Conservation (phyloP, 495 filamentous ascomycete species). For the Cercophora scortea region DNA sequence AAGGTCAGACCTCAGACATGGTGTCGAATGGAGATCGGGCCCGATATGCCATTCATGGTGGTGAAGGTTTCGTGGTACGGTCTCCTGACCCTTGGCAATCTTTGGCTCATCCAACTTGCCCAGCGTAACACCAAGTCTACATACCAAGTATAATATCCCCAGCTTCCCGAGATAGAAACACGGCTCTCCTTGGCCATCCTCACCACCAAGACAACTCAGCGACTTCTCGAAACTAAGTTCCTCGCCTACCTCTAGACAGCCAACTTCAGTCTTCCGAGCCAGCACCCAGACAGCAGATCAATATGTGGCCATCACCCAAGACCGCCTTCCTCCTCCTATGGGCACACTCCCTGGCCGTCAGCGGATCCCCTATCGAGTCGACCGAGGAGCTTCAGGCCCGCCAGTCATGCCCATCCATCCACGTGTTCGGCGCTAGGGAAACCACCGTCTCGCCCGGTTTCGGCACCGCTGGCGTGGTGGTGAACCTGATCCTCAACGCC, state of each 20-base stretch:
- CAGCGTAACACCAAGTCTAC: too few relatives aligned
- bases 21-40: neutral
- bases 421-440: conserved; percentile 59
- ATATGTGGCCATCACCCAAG: conserved; percentile 26
- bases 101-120: too few relatives aligned
- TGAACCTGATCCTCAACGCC: conserved; percentile 43
- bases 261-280: too few relatives aligned
- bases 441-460: conserved; percentile 50
- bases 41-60: neutral
- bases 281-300: conserved; percentile 2
- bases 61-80: too few relatives aligned
- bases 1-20: neutral
- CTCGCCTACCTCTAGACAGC: too few relatives aligned
- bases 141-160: too few relatives aligned
- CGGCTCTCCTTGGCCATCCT: too few relatives aligned
- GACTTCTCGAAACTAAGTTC: too few relatives aligned
- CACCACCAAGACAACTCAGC: too few relatives aligned
- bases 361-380: conserved; percentile 19
- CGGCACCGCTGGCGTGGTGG: conserved; percentile 45
- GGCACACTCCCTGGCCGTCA: conserved; percentile 22
- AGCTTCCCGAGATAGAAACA: too few relatives aligned
- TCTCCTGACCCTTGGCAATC: too few relatives aligned
- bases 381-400: conserved; percentile 17
- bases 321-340: conserved; percentile 17
- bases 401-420: conserved; percentile 41